Base-by-base conservation (phyloP, 1,284 basidiomycete species). In the Ganoderma multipileum region DNA sequence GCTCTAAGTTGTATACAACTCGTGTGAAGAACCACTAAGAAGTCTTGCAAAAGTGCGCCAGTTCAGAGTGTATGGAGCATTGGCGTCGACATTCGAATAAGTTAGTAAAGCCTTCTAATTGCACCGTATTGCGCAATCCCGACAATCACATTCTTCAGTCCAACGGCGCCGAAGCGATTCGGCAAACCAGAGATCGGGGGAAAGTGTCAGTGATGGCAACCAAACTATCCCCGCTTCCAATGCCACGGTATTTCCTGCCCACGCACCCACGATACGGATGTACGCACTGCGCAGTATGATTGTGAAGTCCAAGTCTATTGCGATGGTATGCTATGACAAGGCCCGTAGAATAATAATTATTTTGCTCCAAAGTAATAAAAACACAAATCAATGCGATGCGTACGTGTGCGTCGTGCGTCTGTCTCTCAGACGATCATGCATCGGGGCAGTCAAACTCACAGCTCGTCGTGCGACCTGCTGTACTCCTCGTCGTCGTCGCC, bases 391-490 rank as follows among this genome's bases (percentile, higher is more conserved):
- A 70, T 44, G 61, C 54, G 50, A 50, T 67, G 44, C 61, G 58
- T 60, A 60, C 23, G 38, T 39, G 23, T 60, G 38, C 26, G 58
- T 60, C 36, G 28, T 60, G 58, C 58, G 58, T 60, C 36, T 58
- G 38, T 47, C 44, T 44, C 42, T 20, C 20, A 20, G 42, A 55
- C 47, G 39, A 41, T n/a, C 61, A 12, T 33, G 30, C 61, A 47
- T 36, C 68, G 63, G 57, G 20, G 52, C 71, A 33, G 33, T 33
- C 33, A 54, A 73, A 20, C 38, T 67, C 84, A 93, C 76, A 93
- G 82, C 82, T 93, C 91, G 72, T 93, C 91, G 76, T 93, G 91
- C 60, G 87, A 86, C 70, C 83, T 83, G 41, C 47, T 44, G 74
- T 82, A 81, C 16, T 86, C 83, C 65, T 89, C 88, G 58, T 91